Conservation (phyloP, 805 yeast genomes). For the Yarrowia alimentaria region DNA sequence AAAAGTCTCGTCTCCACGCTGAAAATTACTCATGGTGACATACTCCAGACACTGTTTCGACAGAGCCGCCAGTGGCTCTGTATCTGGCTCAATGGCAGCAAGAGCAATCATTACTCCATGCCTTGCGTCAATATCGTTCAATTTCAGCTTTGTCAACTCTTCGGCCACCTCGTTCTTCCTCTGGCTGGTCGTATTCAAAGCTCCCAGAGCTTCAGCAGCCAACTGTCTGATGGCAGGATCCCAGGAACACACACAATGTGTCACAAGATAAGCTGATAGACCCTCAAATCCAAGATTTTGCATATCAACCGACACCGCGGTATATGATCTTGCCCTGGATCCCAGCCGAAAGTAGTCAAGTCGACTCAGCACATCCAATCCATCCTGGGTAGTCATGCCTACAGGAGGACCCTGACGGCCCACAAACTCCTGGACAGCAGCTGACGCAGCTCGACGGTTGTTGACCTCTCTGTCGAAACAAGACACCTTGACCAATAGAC, state of each 20-base stretch:
- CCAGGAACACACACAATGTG: slow-evolving; percentile 41
- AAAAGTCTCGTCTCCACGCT: slow-evolving; percentile 4
- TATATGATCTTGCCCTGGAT: slow-evolving; percentile 44
- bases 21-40: neutral
- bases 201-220: slow-evolving; percentile 44
- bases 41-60: neutral
- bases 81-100: neutral
- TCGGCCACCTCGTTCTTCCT: slow-evolving; percentile 1
- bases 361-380: slow-evolving; percentile 51
- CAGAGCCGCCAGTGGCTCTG: neutral
- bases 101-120: slow-evolving; percentile 9
- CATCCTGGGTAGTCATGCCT: slow-evolving; percentile 39
- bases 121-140: slow-evolving; percentile 2
- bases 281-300: slow-evolving; percentile 30
- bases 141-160: neutral
- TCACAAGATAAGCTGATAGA: slow-evolving; percentile 39
- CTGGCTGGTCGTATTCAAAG: neutral
- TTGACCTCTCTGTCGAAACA: slow-evolving; percentile 73
- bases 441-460: slow-evolving; percentile 77
- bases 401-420: slow-evolving; percentile 63
- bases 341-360: slow-evolving; percentile 55
- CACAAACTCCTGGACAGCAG: slow-evolving; percentile 80
- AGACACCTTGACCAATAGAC: slow-evolving; percentile 50
- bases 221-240: slow-evolving; percentile 47
- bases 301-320: slow-evolving; percentile 40